phyloP scores from a whole-genome alignment of 176 grass and related monocot genomes.

The Cenchrus americanus region DNA sequence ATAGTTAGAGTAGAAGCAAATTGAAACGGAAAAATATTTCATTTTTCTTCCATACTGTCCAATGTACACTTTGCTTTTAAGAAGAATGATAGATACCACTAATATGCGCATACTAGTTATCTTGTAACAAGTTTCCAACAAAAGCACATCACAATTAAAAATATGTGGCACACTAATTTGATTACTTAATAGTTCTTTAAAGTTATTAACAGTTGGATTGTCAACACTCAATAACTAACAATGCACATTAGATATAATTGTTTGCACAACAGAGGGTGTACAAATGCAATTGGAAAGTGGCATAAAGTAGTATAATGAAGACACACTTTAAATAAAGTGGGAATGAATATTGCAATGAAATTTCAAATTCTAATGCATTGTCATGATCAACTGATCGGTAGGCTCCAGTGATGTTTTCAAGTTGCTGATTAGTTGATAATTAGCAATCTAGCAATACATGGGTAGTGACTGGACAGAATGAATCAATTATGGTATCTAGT shows the following conservation, averaged over 20 bases:
- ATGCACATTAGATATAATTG: background rate
- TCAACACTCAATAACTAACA: background rate
- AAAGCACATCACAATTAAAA: constrained; percentile 4
- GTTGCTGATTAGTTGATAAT: background rate
- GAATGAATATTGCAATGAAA: background rate
- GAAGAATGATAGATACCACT: background rate
- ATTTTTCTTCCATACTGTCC: background rate
- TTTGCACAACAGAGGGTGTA: background rate
- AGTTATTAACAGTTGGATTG: constrained; percentile 10
- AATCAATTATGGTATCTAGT: background rate
- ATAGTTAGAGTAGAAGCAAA: background rate
- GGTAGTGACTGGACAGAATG: background rate
- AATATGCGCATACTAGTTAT: background rate
- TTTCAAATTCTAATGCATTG: constrained; percentile 15
- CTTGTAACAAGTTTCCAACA: background rate
- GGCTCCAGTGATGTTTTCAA: background rate
- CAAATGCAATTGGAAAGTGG: background rate
- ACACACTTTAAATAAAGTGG: background rate
- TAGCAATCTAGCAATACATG: background rate
- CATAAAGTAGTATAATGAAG: background rate
- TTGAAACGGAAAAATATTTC: background rate
- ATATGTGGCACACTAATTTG: constrained; percentile 2
- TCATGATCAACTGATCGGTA: background rate
- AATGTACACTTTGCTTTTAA: background rate
- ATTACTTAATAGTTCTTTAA: constrained; percentile 31